Evolutionary conservation across 768 basidiomycete genomes (phyloP).

Genomic region (Chiua virens): DNA sequence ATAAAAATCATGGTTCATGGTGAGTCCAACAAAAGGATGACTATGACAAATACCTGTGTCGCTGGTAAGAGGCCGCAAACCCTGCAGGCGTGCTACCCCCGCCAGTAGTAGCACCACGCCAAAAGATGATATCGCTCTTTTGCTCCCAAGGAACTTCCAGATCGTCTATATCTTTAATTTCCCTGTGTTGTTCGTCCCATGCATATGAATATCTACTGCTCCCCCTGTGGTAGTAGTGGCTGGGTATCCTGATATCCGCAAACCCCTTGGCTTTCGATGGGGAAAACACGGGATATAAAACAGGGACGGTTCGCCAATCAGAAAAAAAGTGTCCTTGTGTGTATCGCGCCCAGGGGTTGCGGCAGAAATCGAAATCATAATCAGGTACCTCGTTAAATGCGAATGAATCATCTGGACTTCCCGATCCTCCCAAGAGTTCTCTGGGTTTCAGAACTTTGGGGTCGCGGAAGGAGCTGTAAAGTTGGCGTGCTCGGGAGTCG

Average conservation of each 20-base stretch:
- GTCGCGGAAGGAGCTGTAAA: slow-evolving; percentile 75
- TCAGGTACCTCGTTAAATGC: slow-evolving; percentile 61
- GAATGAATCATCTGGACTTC: slow-evolving; percentile 52
- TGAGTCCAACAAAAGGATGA: slow-evolving; percentile 1
- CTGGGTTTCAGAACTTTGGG: slow-evolving; percentile 31
- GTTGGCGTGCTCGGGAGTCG: slow-evolving; percentile 71
- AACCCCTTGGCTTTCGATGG: slow-evolving; percentile 87
- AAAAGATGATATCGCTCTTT: slow-evolving; percentile 87
- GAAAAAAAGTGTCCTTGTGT: slow-evolving; percentile 96
- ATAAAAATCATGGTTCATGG: background rate
- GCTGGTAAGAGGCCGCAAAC: slow-evolving; percentile 79
- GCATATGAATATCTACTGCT: slow-evolving; percentile 85
- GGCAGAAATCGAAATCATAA: slow-evolving; percentile 75
- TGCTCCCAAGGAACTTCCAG: slow-evolving; percentile 90
- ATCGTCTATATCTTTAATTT: slow-evolving; percentile 73
- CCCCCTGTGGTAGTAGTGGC: slow-evolving; percentile 92
- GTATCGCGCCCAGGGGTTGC: slow-evolving; percentile 77
- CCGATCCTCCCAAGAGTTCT: slow-evolving; percentile 27
- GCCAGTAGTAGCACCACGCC: slow-evolving; percentile 95
- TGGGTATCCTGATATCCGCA: slow-evolving; percentile 89
- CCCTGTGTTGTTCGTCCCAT: slow-evolving; percentile 77
- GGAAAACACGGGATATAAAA: slow-evolving; percentile 91
- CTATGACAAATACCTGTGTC: slow-evolving; percentile 61
- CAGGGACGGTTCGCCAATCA: slow-evolving; percentile 88
- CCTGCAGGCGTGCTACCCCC: slow-evolving; percentile 87